A percentile compares a stretch with the other conserved stretches of the same genome.
phyloP scores from a whole-genome alignment of 768 basidiomycete species.

The Nidularia pulvinata region DNA sequence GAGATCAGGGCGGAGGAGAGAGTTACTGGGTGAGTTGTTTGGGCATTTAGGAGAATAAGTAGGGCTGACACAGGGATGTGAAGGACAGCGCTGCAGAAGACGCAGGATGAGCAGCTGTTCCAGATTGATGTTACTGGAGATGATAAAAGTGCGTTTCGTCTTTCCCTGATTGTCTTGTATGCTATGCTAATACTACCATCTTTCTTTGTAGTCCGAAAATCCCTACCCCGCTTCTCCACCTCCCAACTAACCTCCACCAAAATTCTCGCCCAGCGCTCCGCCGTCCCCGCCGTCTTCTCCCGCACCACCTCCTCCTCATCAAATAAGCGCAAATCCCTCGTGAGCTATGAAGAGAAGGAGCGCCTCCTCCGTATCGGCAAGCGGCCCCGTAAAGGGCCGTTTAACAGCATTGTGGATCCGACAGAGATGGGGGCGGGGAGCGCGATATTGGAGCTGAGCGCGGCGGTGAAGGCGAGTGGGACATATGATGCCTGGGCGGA shows the following conservation, averaged over 20 bases:
- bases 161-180: background rate
- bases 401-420: constrained; percentile 71
- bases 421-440: constrained; percentile 67
- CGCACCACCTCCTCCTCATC: constrained; percentile 20
- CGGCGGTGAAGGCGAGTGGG: constrained; percentile 70
- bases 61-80: background rate
- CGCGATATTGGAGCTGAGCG: constrained; percentile 60
- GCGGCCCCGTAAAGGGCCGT: constrained; percentile 67
- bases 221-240: constrained; percentile 53
- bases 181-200: background rate
- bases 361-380: constrained; percentile 77
- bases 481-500: constrained; percentile 63
- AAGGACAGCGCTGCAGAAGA: constrained; percentile 66
- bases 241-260: constrained; percentile 65
- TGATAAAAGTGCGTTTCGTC: constrained; percentile 50
- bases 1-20: constrained; percentile 80
- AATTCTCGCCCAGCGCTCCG: constrained; percentile 85
- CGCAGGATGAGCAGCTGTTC: constrained; percentile 76
- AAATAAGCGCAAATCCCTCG: constrained; percentile 40
- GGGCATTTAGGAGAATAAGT: background rate
- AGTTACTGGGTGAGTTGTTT: constrained; percentile 62
- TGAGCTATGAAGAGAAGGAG: constrained; percentile 73
- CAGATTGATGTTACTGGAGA: constrained; percentile 81
- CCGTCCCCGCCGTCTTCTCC: constrained; percentile 83
- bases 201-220: constrained; percentile 55